These are phyloP conservation scores for Termitomyces sp. DNA, from an alignment of 768 basidiomycete species.

Conservation along the genomic window DNA sequence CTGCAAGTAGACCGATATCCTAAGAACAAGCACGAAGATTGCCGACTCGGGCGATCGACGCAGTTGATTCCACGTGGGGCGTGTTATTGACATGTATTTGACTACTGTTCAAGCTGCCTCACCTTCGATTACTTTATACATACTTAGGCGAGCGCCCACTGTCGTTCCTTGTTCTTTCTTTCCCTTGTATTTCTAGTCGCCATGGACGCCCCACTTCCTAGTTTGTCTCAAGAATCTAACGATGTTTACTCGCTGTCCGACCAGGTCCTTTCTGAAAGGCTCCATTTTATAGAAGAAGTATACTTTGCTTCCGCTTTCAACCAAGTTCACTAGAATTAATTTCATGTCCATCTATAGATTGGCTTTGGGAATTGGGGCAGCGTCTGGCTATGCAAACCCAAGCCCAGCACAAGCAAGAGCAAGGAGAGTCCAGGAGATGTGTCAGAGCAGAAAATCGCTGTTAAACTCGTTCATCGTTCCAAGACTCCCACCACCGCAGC, in stretches of 20 bases:
- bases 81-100: constrained; percentile 31
- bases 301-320: constrained; percentile 20
- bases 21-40: background rate
- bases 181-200: constrained; percentile 49
- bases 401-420: constrained; percentile 29
- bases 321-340: constrained; percentile 7
- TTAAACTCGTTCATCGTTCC: constrained; percentile 91
- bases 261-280: constrained; percentile 59
- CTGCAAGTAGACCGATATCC: too few relatives aligned
- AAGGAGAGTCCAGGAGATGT: constrained; percentile 26
- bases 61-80: constrained; percentile 12
- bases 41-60: constrained; percentile 4
- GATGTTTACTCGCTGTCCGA: constrained; percentile 77
- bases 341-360: constrained; percentile 41
- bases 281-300: constrained; percentile 75
- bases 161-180: constrained; percentile 15
- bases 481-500: constrained; percentile 83
- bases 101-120: constrained; percentile 29
- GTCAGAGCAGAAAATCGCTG: constrained; percentile 60
- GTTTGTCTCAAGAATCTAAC: constrained; percentile 28
- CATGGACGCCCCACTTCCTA: constrained; percentile 33
- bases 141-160: constrained; percentile 7
- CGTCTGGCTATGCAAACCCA: constrained; percentile 76
- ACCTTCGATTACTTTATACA: constrained; percentile 1
- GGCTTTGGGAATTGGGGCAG: constrained; percentile 93